Base-by-base conservation (phyloP, 2,329 filamentous ascomycete species). In the Westerdykella aurantiaca region DNA sequence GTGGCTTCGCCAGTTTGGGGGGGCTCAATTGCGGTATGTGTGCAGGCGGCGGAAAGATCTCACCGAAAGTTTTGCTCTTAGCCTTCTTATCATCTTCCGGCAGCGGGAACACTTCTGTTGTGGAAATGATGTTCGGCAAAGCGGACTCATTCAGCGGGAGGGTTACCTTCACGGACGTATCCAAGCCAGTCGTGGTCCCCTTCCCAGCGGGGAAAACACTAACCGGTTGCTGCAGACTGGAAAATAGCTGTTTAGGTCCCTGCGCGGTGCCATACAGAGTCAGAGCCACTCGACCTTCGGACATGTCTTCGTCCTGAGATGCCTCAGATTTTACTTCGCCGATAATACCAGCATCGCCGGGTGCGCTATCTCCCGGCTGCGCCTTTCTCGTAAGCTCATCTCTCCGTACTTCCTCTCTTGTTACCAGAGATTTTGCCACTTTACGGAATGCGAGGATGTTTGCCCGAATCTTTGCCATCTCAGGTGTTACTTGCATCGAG, bases 221-320 rank as follows among this genome's bases (percentile, higher is more conserved):
- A 1, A 59, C 49, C 11, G 72, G 69, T 43, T 78, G 74, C 51
- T 85, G 86, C 39, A 95, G 72, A 65, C 90, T 95, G 4, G 91
- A 95, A 64, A 93, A 96, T 4, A 96, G 73, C 47, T 91, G 86
- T 54, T 82, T 84, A 31, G 86, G 78, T 37, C 82, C 81, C 1
- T 83, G 81, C 34, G 85, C 85, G 53, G 82, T 85, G 43, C 87
- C 88, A 53, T 82, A 83, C 1, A 95, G 72, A 1, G 87, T 91
- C 45, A 96, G 72, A 5, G 91, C 83, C 13, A 81, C 71, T 49
- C 73, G 76, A 43, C 77, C 71, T 39, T 71, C 54, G 12, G 53
- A 10, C 12, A 17, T 31, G 6, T 16, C 14, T 6, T 37, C 31
- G 12, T 34, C 22, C 2, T 13, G n/a, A 13, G 31, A 31, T 33